Evolutionary conservation across 1,139 yeast species (phyloP), one percentile per base, ranked within the genome.

Genomic region (Scheffersomyces insectosa): DNA sequence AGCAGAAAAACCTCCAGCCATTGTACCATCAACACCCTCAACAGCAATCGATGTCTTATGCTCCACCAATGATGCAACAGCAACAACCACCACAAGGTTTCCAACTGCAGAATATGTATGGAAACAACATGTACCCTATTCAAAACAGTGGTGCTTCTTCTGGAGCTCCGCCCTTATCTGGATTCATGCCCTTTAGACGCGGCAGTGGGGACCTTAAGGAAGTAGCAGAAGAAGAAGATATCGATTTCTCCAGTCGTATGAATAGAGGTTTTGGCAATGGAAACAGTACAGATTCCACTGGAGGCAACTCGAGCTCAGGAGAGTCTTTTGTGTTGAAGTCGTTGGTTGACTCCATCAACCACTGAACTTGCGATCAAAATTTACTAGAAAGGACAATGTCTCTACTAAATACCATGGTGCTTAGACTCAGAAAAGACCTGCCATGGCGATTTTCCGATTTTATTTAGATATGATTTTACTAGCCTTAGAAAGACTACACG

Each of bases 271-370:
- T 5, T 20, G 34, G 15, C 35, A 8, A 49, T 37, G 13, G 47
- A 15, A 34, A 44, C 20, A 20, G 25, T 20, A 20, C 25, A 20
- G 20, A 31, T n/a, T 20, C 34, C 11, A 31, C 11, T 14, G n/a
- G 34, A 11, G 15, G 23, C 15, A 31, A 14, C 23, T 14, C 34
- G n/a, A 31, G 20, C 20, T 31, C 34, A 20, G 66, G 63, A 20
- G 75, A 70, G 45, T 61, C 63, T 42, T 66, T 67, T 50, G 72
- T 73, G 44, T 59, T 72, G 50, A 66, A 71, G 51, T 68, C 75
- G 23, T 66, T 73, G 50, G 77, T 72, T 41, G 77, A 73, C 48
- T 72, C 75, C 28, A 69, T 73, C 38, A 69, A 72, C 54, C 70
- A 66, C 36, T 57, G 25, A 20, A 20, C 25, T 20, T 20, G 25